Base-by-base conservation (phyloP, 139 green algal species). In the Choricystis sp. region DNA sequence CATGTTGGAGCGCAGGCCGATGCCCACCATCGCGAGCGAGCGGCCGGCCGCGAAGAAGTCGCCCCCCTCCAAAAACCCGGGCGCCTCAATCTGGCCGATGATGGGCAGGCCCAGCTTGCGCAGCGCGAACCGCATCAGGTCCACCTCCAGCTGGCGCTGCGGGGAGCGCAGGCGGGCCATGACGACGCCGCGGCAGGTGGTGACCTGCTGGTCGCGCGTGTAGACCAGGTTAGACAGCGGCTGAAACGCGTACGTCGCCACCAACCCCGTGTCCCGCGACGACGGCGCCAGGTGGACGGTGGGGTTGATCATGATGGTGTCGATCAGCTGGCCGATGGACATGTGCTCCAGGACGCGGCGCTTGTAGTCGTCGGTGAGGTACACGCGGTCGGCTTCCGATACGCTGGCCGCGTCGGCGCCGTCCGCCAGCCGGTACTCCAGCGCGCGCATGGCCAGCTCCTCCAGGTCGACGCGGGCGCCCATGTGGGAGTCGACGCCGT, bases 181-280 rank as follows among this genome's bases (percentile, higher is more conserved):
- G 1, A 97, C 83, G 30, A 96, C 85, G 68, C 89, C 90, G 60
- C 79, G 83, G 79, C 70, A 79, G 0, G 86, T 96, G 16, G 87
- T 94, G 68, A 97, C 87, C 71, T 88, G 79, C 78, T 96, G 89
- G 77, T 97, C 90, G 25, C 90, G 79, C 24, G 88, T 96, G 80
- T 94, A 97, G 29, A 96, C 78, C 69, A 97, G 77, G 78, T 97
- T 97, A 73, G 78, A 86, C 48, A 96, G 78, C 1, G 90, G 90
- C 77, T 93, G 68, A 66, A 96, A 95, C 23, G 69, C 82, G 81
- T 97, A 97, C 31, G 74, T 78, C 26, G 90, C 83, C 23, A 74
- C 83, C 27, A 96, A 69, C 26, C 88, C 75, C 1, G 72, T 78
- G 71, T 82, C 78, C 3, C 69, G 57, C 59, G 76, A 81, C 49